Evolutionary conservation across 2,329 filamentous ascomycete genomes (phyloP).

Genomic region (Diaporthe sp.): DNA sequence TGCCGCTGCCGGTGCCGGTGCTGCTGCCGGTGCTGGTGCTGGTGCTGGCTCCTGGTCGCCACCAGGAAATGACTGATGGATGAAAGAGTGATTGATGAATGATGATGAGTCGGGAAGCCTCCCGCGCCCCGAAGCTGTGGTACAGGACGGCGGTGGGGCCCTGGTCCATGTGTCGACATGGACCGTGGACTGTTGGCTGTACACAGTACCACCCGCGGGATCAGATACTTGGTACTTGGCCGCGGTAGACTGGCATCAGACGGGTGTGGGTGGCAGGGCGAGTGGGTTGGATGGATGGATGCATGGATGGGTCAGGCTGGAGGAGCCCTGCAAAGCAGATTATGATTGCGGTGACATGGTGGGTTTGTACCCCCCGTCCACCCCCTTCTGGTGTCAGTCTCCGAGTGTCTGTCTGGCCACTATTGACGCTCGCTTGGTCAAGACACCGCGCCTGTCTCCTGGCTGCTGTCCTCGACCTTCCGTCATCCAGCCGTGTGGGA

Average conservation of each 20-base stretch:
- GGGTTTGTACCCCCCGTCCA: constrained; percentile 14
- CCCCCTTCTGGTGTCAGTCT: constrained; percentile 23
- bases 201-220: constrained; percentile 6
- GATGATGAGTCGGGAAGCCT: constrained; percentile 14
- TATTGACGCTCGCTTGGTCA: constrained; percentile 26
- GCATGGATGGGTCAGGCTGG: constrained; percentile 16
- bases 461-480: neutral
- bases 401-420: constrained; percentile 29
- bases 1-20: neutral
- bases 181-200: neutral
- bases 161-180: constrained; percentile 27
- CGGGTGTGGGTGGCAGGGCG: constrained; percentile 4
- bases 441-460: constrained; percentile 28
- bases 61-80: constrained; percentile 3
- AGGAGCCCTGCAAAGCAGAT: constrained; percentile 13
- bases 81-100: neutral
- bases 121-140: constrained; percentile 30
- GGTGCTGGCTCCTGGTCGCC: neutral
- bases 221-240: constrained; percentile 20
- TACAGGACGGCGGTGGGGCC: constrained; percentile 16
- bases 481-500: constrained; percentile 24
- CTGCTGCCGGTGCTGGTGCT: neutral
- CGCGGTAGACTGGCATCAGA: neutral
- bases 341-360: constrained; percentile 31
- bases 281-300: constrained; percentile 9